Conservation (phyloP, 1,139 yeast genomes). For the Pichia norvegensis region DNA sequence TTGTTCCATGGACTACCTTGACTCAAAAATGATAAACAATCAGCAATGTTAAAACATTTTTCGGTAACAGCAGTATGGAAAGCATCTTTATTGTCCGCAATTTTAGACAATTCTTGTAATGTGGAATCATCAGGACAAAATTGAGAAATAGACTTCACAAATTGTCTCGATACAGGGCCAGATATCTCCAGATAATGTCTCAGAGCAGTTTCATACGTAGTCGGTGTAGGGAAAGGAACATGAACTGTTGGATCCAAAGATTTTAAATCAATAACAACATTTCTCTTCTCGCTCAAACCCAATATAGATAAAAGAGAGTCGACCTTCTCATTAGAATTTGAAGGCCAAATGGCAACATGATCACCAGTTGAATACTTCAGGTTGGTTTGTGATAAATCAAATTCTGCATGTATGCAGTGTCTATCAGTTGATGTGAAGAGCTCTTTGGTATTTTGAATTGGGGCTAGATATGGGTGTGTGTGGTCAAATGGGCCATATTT, state of each 20-base stretch:
- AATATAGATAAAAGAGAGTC: slow-evolving; percentile 56
- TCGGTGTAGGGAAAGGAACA: slow-evolving; percentile 81
- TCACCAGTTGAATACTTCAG: slow-evolving; percentile 91
- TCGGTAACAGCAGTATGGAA: slow-evolving; percentile 61
- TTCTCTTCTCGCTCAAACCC: slow-evolving; percentile 46
- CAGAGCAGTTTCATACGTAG: slow-evolving; percentile 79
- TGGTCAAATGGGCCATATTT: slow-evolving; percentile 76
- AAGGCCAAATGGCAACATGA: slow-evolving; percentile 92
- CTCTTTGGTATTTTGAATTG: slow-evolving; percentile 54
- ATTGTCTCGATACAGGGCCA: slow-evolving; percentile 90
- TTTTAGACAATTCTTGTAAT: slow-evolving; percentile 42
- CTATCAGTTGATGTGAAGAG: slow-evolving; percentile 57
- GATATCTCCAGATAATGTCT: slow-evolving; percentile 87
- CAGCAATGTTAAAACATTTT: slow-evolving; percentile 65
- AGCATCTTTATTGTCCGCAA: slow-evolving; percentile 60
- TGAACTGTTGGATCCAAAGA: slow-evolving; percentile 59
- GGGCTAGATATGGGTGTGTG: slow-evolving; percentile 77
- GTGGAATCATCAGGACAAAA: slow-evolving; percentile 70
- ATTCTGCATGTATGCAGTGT: slow-evolving; percentile 84
- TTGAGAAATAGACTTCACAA: slow-evolving; percentile 65
- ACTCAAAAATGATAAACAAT: slow-evolving; percentile 59
- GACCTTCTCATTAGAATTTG: slow-evolving; percentile 73
- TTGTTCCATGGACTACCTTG: slow-evolving; percentile 56
- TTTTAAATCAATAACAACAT: slow-evolving; percentile 55
- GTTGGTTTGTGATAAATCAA: slow-evolving; percentile 69